phyloP scores from a whole-genome alignment of 352 stramenopile genomes.

The Globisporangium polare region DNA sequence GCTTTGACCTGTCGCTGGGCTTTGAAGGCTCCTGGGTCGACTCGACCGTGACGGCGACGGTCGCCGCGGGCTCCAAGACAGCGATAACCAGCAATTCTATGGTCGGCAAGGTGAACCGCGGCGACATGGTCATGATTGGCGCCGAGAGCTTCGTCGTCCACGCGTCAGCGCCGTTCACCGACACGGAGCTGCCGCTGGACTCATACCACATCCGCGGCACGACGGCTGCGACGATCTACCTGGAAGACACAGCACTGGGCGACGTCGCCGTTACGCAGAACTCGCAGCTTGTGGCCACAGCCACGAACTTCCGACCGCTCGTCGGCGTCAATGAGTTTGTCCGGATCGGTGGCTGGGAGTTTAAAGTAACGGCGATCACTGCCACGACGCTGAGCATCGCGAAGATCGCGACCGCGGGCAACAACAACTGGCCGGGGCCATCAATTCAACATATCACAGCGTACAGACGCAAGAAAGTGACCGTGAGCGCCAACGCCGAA shows the following conservation, averaged over 20 bases:
- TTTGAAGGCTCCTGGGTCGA: constrained; percentile 57
- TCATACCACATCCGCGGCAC: constrained; percentile 62
- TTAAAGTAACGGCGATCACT: constrained; percentile 35
- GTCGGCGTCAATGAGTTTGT: constrained; percentile 46
- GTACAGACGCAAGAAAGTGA: constrained; percentile 67
- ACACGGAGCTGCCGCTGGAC: constrained; percentile 56
- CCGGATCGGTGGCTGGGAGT: constrained; percentile 48
- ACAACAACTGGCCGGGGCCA: constrained; percentile 33
- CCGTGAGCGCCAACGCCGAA: constrained; percentile 42
- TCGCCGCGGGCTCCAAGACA: constrained; percentile 49
- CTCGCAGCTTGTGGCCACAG: constrained; percentile 33
- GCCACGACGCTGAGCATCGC: constrained; percentile 30
- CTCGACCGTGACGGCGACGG: constrained; percentile 28
- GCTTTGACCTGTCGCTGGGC: constrained; percentile 69
- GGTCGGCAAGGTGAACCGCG: constrained; percentile 66
- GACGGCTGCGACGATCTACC: constrained; percentile 23
- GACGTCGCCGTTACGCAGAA: constrained; percentile 44
- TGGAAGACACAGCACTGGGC: constrained; percentile 65
- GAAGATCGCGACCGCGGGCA: constrained; percentile 18
- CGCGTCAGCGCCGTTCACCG: constrained; percentile 60
- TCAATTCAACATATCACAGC: constrained; percentile 49
- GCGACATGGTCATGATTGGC: constrained; percentile 50
- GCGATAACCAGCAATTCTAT: constrained; percentile 40
- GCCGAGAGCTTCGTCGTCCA: constrained; percentile 64
- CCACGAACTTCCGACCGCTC: constrained; percentile 32